Base-by-base conservation (phyloP, 441 rosid species). In the Euphorbia celastroides region DNA sequence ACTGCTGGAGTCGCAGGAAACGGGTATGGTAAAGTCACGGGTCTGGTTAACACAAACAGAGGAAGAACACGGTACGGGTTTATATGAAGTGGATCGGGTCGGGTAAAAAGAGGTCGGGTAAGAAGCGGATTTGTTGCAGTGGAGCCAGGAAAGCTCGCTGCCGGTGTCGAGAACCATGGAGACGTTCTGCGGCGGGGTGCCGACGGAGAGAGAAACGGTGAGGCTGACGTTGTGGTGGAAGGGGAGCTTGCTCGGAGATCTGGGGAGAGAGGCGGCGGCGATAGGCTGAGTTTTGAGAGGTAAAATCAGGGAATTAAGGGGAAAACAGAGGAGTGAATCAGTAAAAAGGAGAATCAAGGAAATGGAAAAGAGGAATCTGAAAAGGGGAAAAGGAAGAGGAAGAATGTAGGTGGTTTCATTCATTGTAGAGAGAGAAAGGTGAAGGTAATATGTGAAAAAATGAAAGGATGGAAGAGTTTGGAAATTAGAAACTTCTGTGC, bases 111-210 rank as follows among this genome's bases (percentile, higher is more conserved):
- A 26, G 20, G 54, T 7, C 65, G 85, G 82, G 67, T 73, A 72
- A 8, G 64, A 42, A 1, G 62, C 64, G 41, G 84, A 66, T 28
- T 67, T 82, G 84, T 85, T 88, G 73, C 98, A 92, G 22, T 80
- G 88, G 42, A 92, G 83, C 98, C 98, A 92, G 32, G 92, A 83
- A 75, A 89, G 95, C 72, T 92, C 98, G 59, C 95, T 88, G 19
- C 98, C 96, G 2, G 98, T 92, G 87, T 92, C 95, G 34, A 92
- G 71, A 50, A 88, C 96, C 91, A 92, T 80, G 68, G 96, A 74
- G 60, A 88, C 86, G 67, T 86, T 89, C 70, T 92, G 96, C 13
- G 98, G 96, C 32, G 93, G 96, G 5, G 89, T 85, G 12, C 96
- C 98, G 26, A 84, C 92, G 32, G 92, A 72, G 64, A 92, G 80